Base-by-base conservation (phyloP, 2,329 filamentous ascomycete genomes). In the Coniochaeta sp. region DNA sequence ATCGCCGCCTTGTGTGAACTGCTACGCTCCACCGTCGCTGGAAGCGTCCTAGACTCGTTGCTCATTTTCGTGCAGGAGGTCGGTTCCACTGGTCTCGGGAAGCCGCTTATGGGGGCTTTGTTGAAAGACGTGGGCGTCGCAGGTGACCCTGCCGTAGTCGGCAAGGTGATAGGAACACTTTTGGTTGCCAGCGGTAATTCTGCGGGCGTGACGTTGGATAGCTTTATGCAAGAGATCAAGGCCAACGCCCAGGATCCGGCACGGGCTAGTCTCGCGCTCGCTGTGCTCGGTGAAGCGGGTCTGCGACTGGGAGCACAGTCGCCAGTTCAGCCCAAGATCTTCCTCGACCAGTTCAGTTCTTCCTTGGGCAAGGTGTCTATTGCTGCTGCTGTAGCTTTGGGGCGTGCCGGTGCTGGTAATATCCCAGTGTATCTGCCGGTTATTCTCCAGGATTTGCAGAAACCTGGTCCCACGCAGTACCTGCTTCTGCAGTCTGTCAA, bases 401-500 rank as follows among this genome's bases (percentile, higher is more conserved):
- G 94, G 10, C 86, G 94, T 61, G 91, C 92, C 20, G 92, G 91
- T 31, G 91, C 91, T 20, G 91, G 91, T 24, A 92, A 94, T 61
- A 82, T 95, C 27, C 73, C 83, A 42, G 72, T 77, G 14, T 99
- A 92, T 65, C 71, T 99, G 7, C 91, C 92, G 0, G 79, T 88
- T 49, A 95, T 99, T 48, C 71, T 97, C 28, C 72, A 83, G 30
- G 83, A 81, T 2, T 86, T 96, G 73, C 77, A 83, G 46, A 73
- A 81, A 53, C 75, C 79, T 3, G 82, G 84, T 27, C 81, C 81
- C 57, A 82, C 81, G 27, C 91, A 96, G 62, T 97, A 97, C 64
- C 73, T 99, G 5, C 80, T 96, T 6, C 79, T 99, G 33, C 94
- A 97, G 66, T 91, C 94, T 1, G 83, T 97, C 63, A 95, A 96